Percentiles rank a stretch among this genome's conserved stretches.
phyloP scores from a whole-genome alignment of 192 early-diverging fungal species.

The Gryganskiella cystojenkinii region DNA sequence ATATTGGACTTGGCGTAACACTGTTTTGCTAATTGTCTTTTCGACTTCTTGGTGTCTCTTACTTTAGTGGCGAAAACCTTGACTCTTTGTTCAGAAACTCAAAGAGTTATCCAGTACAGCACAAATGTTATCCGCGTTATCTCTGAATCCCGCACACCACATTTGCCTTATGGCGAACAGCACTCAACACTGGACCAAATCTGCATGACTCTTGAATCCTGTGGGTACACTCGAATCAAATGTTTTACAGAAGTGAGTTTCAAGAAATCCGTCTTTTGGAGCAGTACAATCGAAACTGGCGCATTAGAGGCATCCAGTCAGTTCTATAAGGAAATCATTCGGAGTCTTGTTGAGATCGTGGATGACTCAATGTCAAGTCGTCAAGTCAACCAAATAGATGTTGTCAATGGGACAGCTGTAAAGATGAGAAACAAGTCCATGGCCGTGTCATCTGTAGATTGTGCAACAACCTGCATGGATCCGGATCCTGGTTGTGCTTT shows the following conservation, averaged over 20 bases:
- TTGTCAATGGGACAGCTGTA: too few species aligned
- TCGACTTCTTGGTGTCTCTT: not conserved
- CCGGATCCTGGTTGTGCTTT: too few species aligned
- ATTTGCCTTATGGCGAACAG: conserved; percentile 27
- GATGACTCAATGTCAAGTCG: not conserved
- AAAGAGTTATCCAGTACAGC: conserved; percentile 16
- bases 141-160: conserved; percentile 21
- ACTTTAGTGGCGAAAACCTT: conserved; percentile 23
- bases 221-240: conserved; percentile 31
- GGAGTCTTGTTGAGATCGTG: conserved; percentile 11
- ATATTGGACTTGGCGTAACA: not conserved
- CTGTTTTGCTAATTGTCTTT: not conserved
- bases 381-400: not conserved
- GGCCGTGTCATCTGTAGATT: too few species aligned
- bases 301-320: conserved; percentile 13
- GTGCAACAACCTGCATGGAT: too few species aligned
- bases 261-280: conserved; percentile 28
- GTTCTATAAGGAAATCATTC: conserved; percentile 30
- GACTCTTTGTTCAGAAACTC: conserved; percentile 16
- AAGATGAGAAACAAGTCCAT: too few species aligned
- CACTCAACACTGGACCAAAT: conserved; percentile 26
- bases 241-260: conserved; percentile 34
- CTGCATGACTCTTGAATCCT: conserved; percentile 24
- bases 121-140: conserved; percentile 9
- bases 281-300: conserved; percentile 17